Evolutionary conservation across 805 yeast genomes (phyloP), one percentile per base, ranked within the genome.

Genomic region (Hanseniaspora mollemarum): DNA sequence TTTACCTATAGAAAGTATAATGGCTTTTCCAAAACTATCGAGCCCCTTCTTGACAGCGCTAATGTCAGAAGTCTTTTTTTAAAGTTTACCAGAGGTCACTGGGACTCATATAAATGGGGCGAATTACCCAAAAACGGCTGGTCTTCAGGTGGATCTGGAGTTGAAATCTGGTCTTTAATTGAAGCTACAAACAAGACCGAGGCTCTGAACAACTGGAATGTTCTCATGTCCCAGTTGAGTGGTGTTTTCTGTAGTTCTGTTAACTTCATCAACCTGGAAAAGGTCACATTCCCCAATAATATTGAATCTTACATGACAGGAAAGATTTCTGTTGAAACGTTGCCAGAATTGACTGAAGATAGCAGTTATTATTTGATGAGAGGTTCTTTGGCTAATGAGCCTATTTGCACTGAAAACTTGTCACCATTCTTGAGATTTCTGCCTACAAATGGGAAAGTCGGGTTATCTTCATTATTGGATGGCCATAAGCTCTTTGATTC

Each of bases 161-260:
- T 90, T 15, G 98, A 92, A 64, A 60, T 92, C 9, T 87, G 94
- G 87, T 88, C 96, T 0, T 71, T 78, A 36, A 74, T 92, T 25
- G 90, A 81, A 59, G 88, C 90, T 0, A 66, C 62, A 1, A 58
- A 70, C 22, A 67, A 75, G 42, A 70, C 67, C 1, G 75, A 69
- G 3, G 92, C 90, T 1, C 72, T 74, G 55, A 57, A 63, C 6
- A 70, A 75, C 40, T 92, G 98, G 98, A 71, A 67, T 54, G 69
- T 71, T 49, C 69, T 92, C 41, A 80, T 83, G 6, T 82, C 85
- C 58, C 75, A 83, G 1, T 68, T 92, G 45, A 83, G 95, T 1
- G 98, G 97, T 1, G 73, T 87, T 59, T 92, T 92, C 64, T 92
- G 98, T 67, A 96, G 97, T 0, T 87, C 96, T 9, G 71, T 92